Conservation (phyloP, 345 rosid genomes). For the Pugionium dolabratum region DNA sequence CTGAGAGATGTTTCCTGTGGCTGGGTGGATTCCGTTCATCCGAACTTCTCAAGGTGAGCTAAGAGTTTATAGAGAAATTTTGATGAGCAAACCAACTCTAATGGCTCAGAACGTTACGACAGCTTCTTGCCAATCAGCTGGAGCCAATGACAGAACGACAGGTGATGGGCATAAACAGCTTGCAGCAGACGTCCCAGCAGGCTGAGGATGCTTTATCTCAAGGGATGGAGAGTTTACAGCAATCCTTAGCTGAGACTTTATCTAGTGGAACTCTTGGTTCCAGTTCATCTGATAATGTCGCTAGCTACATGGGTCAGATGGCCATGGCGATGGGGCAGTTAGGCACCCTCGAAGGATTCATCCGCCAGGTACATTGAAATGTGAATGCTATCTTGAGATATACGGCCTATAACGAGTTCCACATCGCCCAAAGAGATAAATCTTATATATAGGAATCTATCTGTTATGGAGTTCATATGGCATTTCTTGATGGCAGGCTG, state of each 20-base stretch:
- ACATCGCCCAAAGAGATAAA: constrained; percentile 13
- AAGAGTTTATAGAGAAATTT: constrained; percentile 2
- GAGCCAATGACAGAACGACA: constrained; percentile 94
- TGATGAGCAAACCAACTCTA: constrained; percentile 19
- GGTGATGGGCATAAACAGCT: constrained; percentile 56
- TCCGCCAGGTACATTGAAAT: constrained; percentile 59
- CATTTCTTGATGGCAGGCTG: constrained; percentile 66
- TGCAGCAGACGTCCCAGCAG: constrained; percentile 90
- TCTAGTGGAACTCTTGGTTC: constrained; percentile 72
- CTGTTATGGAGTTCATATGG: constrained; percentile 34
- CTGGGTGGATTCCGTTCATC: constrained; percentile 95
- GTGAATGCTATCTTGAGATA: constrained; percentile 22
- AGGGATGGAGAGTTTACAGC: constrained; percentile 92
- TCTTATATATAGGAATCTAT: constrained; percentile 24
- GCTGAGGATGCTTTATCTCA: constrained; percentile 92
- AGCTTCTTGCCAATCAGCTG: constrained; percentile 82
- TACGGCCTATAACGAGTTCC: neutral
- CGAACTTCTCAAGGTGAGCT: constrained; percentile 77
- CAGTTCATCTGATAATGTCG: constrained; percentile 74
- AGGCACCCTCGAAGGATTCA: constrained; percentile 85
- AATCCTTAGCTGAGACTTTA: constrained; percentile 84
- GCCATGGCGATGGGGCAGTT: constrained; percentile 99
- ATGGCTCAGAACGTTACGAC: constrained; percentile 27
- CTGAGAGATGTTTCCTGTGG: constrained; percentile 94
- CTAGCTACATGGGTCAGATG: constrained; percentile 99